Evolutionary conservation across 1,284 basidiomycete species (phyloP).

Genomic region (Cryptococcus sp.): DNA sequence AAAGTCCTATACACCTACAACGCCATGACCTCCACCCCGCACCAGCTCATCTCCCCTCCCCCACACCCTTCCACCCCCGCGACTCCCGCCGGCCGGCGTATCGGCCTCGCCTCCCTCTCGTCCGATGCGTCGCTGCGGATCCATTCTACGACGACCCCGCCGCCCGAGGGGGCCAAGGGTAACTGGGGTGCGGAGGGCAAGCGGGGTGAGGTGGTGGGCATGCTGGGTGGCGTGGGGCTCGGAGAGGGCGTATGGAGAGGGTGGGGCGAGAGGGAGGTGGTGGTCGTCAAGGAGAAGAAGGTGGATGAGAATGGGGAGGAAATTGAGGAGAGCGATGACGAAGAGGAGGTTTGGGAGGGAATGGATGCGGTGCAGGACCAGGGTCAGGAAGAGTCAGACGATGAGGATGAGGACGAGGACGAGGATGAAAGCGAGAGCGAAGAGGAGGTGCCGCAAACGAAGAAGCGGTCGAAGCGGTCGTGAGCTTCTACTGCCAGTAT

Average conservation of each 20-base stretch:
- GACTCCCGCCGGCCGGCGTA: conserved; percentile 1
- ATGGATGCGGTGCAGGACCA: conserved; percentile 34
- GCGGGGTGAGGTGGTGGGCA: conserved; percentile 66
- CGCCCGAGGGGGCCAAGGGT: conserved; percentile 53
- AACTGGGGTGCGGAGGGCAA: conserved; percentile 57
- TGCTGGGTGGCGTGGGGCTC: conserved; percentile 62
- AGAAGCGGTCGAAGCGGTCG: conserved; percentile 6
- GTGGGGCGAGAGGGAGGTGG: conserved; percentile 45
- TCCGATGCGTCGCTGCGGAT: conserved; percentile 58
- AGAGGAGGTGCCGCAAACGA: conserved; percentile 5
- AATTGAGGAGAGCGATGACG: conserved; percentile 31
- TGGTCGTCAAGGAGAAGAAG: conserved; percentile 49
- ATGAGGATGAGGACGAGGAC: conserved; percentile 22
- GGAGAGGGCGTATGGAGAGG: conserved; percentile 57
- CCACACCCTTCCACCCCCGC: not conserved
- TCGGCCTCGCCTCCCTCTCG: conserved; percentile 37
- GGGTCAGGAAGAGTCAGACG: conserved; percentile 11
- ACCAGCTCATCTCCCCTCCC: conserved; percentile 37
- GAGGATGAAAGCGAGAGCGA: conserved; percentile 15
- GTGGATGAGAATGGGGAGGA: conserved; percentile 36
- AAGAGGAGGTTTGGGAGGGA: conserved; percentile 50
- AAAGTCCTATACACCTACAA: conserved; percentile 66
- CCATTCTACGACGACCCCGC: conserved; percentile 61
- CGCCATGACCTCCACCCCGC: conserved; percentile 36
- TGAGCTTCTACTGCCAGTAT: too few species aligned